Conservation (phyloP, 1,284 basidiomycete species). For the Cutaneotrichosporon dermatis region DNA sequence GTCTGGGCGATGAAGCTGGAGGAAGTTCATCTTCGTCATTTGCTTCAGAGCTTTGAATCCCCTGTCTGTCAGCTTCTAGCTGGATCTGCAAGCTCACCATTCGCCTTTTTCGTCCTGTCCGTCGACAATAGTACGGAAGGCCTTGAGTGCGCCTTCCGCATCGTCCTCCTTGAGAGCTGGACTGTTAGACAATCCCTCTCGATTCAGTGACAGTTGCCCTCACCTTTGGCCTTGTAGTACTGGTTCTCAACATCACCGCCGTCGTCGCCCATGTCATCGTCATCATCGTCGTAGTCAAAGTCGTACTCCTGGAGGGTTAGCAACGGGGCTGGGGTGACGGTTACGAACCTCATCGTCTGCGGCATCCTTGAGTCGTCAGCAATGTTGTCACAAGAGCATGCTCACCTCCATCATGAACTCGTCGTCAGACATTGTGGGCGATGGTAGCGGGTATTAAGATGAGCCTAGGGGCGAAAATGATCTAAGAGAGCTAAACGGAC, state of each 20-base stretch:
- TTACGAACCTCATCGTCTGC: conserved; percentile 46
- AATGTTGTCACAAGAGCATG: neutral
- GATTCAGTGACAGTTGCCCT: too few species aligned
- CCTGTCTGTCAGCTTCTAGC: conserved; percentile 54
- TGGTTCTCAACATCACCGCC: conserved; percentile 96
- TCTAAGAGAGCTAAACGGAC: neutral
- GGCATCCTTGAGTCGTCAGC: conserved; percentile 43
- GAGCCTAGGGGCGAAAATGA: neutral
- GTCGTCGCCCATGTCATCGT: conserved; percentile 62
- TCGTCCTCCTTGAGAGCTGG: conserved; percentile 87
- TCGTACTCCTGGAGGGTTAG: conserved; percentile 70
- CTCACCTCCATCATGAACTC: conserved; percentile 51
- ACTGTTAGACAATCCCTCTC: neutral
- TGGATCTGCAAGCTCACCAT: conserved; percentile 58
- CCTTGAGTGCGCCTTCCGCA: conserved; percentile 79
- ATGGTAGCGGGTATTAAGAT: too few species aligned
- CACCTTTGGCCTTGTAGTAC: conserved; percentile 97
- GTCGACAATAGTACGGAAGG: conserved; percentile 80
- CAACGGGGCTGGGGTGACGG: neutral
- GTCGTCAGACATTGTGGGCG: conserved; percentile 48
- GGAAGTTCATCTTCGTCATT: conserved; percentile 89
- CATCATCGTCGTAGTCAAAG: conserved; percentile 86
- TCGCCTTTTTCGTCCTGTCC: conserved; percentile 87
- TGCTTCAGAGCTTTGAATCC: conserved; percentile 99
- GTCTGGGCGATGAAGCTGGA: conserved; percentile 67